phyloP scores from a whole-genome alignment of 1,139 yeast genomes.

The Taphrina wiesneri region DNA sequence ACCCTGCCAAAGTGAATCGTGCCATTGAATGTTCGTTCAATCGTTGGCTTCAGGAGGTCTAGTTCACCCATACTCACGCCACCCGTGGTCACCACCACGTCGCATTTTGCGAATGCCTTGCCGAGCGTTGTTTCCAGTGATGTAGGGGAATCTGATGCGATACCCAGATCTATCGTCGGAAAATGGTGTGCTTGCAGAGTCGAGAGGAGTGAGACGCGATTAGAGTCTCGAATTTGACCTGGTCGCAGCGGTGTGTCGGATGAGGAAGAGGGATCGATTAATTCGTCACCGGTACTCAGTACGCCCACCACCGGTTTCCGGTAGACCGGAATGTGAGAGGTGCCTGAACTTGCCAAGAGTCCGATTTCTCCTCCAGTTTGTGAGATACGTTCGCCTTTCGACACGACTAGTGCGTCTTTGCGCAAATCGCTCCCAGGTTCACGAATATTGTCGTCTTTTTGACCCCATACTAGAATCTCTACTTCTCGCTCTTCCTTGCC shows the following conservation, averaged over 20 bases:
- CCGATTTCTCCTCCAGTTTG: constrained; percentile 55
- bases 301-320: constrained; percentile 52
- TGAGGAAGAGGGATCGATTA: constrained; percentile 45
- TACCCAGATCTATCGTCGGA: constrained; percentile 50
- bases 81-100: constrained; percentile 54
- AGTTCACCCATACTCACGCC: constrained; percentile 61
- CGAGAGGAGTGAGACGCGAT: constrained; percentile 52
- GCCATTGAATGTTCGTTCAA: constrained; percentile 50
- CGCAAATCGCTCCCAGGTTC: constrained; percentile 52
- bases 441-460: constrained; percentile 51
- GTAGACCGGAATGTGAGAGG: constrained; percentile 46
- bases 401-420: constrained; percentile 47
- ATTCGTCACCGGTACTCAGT: constrained; percentile 55
- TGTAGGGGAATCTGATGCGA: constrained; percentile 47
- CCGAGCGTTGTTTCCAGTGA: constrained; percentile 42
- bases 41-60: constrained; percentile 53
- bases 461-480: constrained; percentile 41
- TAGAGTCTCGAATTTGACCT: constrained; percentile 54
- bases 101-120: constrained; percentile 45
- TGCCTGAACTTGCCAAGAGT: constrained; percentile 50
- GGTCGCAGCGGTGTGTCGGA: constrained; percentile 41
- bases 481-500: constrained; percentile 50
- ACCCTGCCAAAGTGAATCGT: constrained; percentile 55
- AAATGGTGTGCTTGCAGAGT: constrained; percentile 46
- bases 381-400: constrained; percentile 47